phyloP scores from a whole-genome alignment of 768 basidiomycete genomes.

The Pleurotus cornucopiae region DNA sequence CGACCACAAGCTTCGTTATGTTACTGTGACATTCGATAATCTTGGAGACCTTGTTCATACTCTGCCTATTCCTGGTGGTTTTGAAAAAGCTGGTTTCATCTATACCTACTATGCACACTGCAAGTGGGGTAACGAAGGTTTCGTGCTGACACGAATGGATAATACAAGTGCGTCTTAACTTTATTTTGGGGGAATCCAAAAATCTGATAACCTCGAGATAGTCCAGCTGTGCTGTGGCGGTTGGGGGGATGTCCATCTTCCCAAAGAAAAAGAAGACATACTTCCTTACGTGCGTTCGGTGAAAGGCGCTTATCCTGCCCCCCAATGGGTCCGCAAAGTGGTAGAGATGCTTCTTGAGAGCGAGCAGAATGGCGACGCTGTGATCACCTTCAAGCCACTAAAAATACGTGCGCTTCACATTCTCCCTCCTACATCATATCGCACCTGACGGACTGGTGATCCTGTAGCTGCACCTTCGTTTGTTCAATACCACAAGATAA shows the following conservation, averaged over 20 bases:
- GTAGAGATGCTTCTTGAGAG: neutral
- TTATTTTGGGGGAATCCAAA: neutral
- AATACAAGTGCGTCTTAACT: constrained; percentile 5
- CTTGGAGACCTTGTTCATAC: constrained; percentile 10
- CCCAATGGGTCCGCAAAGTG: neutral
- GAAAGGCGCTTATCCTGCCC: neutral
- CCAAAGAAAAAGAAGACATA: neutral
- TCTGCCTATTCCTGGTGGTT: constrained; percentile 10
- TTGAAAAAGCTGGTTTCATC: neutral
- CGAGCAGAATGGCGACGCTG: neutral
- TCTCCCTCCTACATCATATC: neutral
- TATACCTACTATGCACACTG: constrained; percentile 8
- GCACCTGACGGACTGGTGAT: neutral
- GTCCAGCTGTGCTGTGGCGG: constrained; percentile 8
- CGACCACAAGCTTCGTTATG: constrained; percentile 16
- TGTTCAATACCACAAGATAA: constrained; percentile 14
- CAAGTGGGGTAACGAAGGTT: neutral
- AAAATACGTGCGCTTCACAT: constrained; percentile 1
- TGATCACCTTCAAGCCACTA: neutral
- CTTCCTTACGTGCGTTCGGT: neutral
- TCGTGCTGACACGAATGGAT: constrained; percentile 6
- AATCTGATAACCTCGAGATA: neutral
- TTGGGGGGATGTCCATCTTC: constrained; percentile 2
- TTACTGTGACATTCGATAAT: constrained; percentile 12
- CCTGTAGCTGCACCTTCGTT: constrained; percentile 8